Percentiles rank a stretch among this genome's conserved stretches.
phyloP scores from a whole-genome alignment of 352 stramenopile genomes.

The Elongisporangium anandrum region DNA sequence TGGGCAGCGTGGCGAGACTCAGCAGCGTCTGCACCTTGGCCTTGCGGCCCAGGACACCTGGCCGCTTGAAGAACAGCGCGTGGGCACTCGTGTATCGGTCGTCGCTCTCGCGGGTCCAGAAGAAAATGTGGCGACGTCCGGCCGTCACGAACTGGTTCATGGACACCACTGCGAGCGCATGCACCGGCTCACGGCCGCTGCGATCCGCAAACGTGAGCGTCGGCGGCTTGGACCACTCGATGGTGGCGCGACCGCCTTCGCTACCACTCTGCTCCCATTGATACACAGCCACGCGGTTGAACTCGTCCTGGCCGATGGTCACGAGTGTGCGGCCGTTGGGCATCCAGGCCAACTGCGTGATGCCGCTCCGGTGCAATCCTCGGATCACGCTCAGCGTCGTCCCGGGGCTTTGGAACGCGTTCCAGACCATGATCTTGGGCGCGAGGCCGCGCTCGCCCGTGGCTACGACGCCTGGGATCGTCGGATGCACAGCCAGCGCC shows the following conservation, averaged over 20 bases:
- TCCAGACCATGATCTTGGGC: slow-evolving; percentile 74
- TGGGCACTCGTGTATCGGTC: slow-evolving; percentile 43
- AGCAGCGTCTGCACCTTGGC: slow-evolving; percentile 66
- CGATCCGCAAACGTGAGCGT: slow-evolving; percentile 53
- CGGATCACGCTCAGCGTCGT: slow-evolving; percentile 54
- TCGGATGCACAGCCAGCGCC: slow-evolving; percentile 51
- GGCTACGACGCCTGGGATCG: slow-evolving; percentile 39
- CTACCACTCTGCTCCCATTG: slow-evolving; percentile 43
- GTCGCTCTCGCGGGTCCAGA: slow-evolving; percentile 65
- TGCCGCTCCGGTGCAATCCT: slow-evolving; percentile 58
- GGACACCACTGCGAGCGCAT: slow-evolving; percentile 27
- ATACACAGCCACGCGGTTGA: slow-evolving; percentile 72
- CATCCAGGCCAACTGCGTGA: slow-evolving; percentile 73
- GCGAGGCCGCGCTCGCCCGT: slow-evolving; percentile 49
- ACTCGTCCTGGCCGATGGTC: slow-evolving; percentile 59
- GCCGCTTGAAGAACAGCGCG: slow-evolving; percentile 41
- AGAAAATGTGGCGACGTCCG: slow-evolving; percentile 61
- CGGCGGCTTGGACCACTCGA: slow-evolving; percentile 53
- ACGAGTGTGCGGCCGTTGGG: slow-evolving; percentile 63
- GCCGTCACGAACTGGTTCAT: slow-evolving; percentile 65
- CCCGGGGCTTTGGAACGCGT: slow-evolving; percentile 19
- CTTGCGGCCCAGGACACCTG: slow-evolving; percentile 61
- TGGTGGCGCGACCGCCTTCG: background rate
- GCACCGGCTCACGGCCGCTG: slow-evolving; percentile 42
- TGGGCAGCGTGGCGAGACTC: slow-evolving; percentile 39